These are phyloP conservation scores for Colletotrichum orbiculare DNA, from an alignment of 2,329 filamentous ascomycete species.

Conservation along the genomic window DNA sequence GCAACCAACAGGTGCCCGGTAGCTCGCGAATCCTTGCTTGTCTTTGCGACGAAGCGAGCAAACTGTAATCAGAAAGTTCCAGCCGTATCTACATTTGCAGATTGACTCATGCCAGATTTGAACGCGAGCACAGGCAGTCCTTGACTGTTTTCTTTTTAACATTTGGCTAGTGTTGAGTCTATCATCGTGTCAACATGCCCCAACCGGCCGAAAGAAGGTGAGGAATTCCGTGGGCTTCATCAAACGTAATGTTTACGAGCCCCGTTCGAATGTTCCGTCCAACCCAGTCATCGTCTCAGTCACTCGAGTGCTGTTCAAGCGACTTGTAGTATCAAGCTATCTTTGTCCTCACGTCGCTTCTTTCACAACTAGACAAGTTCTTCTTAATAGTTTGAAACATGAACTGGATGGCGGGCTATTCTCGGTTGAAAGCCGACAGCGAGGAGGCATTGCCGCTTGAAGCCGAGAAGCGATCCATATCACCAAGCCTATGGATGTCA, in stretches of 20 bases:
- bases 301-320: not conserved
- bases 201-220: not conserved
- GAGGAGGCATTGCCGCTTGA: not conserved
- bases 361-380: not conserved
- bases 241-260: not conserved
- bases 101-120: not conserved
- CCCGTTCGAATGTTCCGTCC: not conserved
- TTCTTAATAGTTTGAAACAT: not conserved
- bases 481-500: not conserved
- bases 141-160: not conserved
- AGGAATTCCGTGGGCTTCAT: not conserved
- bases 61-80: not conserved
- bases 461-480: not conserved
- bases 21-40: not conserved
- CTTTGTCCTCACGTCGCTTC: not conserved
- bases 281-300: not conserved
- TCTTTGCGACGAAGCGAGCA: not conserved
- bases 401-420: slow-evolving; percentile 2
- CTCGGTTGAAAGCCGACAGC: slow-evolving; percentile 8
- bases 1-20: not conserved
- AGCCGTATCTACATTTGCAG: not conserved
- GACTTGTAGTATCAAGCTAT: not conserved
- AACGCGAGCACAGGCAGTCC: not conserved
- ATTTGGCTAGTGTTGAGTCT: not conserved
- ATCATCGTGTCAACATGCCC: not conserved